These are phyloP conservation scores for Globisporangium spiculum DNA, from an alignment of 352 stramenopile genomes.

Conservation along the genomic window DNA sequence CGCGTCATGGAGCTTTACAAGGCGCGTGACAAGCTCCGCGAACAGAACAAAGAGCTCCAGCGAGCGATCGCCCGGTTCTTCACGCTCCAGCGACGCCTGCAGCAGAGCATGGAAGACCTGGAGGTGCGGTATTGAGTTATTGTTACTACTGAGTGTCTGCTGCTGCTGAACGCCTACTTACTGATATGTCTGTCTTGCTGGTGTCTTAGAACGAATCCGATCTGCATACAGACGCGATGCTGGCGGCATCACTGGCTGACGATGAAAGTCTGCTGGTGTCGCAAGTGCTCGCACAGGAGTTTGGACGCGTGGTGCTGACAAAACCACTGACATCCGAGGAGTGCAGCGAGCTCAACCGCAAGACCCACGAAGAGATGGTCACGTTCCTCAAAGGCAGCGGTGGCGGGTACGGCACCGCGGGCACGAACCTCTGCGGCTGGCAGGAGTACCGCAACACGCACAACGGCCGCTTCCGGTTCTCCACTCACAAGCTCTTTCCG, in stretches of 20 bases:
- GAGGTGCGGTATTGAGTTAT: background rate
- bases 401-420: conserved; percentile 13
- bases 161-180: background rate
- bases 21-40: conserved; percentile 33
- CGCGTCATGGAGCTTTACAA: conserved; percentile 17
- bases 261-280: background rate
- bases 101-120: conserved; percentile 18
- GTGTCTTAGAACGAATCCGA: conserved; percentile 10
- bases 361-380: conserved; percentile 41
- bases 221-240: background rate
- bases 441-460: conserved; percentile 12
- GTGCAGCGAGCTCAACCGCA: conserved; percentile 39
- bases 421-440: conserved; percentile 12
- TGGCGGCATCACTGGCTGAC: background rate
- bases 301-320: conserved; percentile 40
- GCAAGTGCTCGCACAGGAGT: conserved; percentile 31
- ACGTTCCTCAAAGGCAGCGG: conserved; percentile 39
- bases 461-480: conserved; percentile 17
- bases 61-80: conserved; percentile 31
- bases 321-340: conserved; percentile 37
- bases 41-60: conserved; percentile 53
- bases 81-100: conserved; percentile 45
- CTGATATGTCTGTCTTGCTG: background rate
- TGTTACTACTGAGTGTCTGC: background rate
- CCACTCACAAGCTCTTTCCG: conserved; percentile 20